Percentiles rank a stretch among this genome's conserved stretches.
Evolutionary conservation across 73 alveolate species (phyloP).

Genomic region (Tetrahymena malaccensis): DNA sequence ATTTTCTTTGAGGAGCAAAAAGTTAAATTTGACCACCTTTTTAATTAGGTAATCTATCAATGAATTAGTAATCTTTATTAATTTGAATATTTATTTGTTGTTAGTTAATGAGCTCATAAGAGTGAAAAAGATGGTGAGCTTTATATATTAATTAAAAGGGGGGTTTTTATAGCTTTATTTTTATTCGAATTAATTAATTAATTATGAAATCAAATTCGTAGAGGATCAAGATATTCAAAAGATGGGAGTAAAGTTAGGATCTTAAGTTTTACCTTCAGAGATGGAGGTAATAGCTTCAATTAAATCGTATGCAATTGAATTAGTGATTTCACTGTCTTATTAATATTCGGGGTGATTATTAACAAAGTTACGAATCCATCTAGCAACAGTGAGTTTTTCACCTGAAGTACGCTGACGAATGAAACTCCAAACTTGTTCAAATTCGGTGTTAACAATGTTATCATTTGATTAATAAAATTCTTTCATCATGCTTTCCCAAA

Average conservation of each 20-base stretch:
- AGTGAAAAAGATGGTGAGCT: background rate
- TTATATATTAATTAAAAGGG: no score
- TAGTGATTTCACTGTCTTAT: constrained; percentile 72
- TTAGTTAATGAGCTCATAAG: background rate
- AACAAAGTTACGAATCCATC: constrained; percentile 73
- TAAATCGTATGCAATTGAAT: constrained; percentile 59
- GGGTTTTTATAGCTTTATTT: no score
- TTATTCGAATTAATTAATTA: background rate
- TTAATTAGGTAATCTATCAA: background rate
- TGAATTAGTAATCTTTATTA: background rate
- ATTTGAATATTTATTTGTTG: background rate
- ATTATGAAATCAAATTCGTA: background rate
- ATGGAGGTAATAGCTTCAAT: constrained; percentile 10
- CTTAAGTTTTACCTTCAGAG: background rate
- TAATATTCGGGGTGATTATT: constrained; percentile 72
- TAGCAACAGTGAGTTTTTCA: constrained; percentile 78
- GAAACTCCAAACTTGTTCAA: constrained; percentile 41
- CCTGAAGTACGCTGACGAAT: constrained; percentile 75
- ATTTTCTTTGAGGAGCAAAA: background rate
- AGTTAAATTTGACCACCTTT: background rate
- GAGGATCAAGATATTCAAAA: background rate
- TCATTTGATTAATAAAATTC: background rate
- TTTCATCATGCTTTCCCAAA: constrained; percentile 29
- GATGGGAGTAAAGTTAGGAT: constrained; percentile 19
- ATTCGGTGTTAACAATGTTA: background rate